Evolutionary conservation across 768 basidiomycete genomes (phyloP).

Genomic region (Tricholoma matsutake): DNA sequence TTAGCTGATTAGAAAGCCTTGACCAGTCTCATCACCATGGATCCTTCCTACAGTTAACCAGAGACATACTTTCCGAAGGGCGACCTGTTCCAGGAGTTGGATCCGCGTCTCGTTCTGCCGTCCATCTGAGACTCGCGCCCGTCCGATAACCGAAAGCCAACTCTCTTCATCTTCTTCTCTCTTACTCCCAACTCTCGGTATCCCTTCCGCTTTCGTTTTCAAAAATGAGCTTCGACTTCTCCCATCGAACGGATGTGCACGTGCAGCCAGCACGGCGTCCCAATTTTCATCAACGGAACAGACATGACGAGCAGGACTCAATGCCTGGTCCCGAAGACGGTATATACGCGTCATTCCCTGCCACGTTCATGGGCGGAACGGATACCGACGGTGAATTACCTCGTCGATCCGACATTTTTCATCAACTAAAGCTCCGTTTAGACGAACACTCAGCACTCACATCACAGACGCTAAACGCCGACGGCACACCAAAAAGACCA

Average conservation of each 20-base stretch:
- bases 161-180: constrained; percentile 11
- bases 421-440: constrained; percentile 3
- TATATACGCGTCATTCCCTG: constrained; percentile 32
- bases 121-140: constrained; percentile 42
- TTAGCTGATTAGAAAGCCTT: constrained; percentile 40
- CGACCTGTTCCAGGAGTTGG: constrained; percentile 23
- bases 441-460: constrained; percentile 50
- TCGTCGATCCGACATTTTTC: not conserved
- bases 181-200: constrained; percentile 12
- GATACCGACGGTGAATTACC: constrained; percentile 43
- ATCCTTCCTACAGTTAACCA: constrained; percentile 25
- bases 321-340: constrained; percentile 60
- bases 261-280: constrained; percentile 24
- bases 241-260: constrained; percentile 13
- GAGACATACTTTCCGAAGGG: not conserved
- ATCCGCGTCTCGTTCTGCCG: constrained; percentile 45
- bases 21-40: not conserved
- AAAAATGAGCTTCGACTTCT: constrained; percentile 27
- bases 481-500: constrained; percentile 85
- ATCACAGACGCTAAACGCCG: constrained; percentile 77
- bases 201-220: constrained; percentile 10
- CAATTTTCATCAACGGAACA: constrained; percentile 27
- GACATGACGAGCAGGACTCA: constrained; percentile 46
- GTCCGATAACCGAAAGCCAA: constrained; percentile 38
- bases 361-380: constrained; percentile 37